Evolutionary conservation across 2,329 filamentous ascomycete genomes (phyloP), one percentile per base, ranked within the genome.

Genomic region (Cercospora sojina): DNA sequence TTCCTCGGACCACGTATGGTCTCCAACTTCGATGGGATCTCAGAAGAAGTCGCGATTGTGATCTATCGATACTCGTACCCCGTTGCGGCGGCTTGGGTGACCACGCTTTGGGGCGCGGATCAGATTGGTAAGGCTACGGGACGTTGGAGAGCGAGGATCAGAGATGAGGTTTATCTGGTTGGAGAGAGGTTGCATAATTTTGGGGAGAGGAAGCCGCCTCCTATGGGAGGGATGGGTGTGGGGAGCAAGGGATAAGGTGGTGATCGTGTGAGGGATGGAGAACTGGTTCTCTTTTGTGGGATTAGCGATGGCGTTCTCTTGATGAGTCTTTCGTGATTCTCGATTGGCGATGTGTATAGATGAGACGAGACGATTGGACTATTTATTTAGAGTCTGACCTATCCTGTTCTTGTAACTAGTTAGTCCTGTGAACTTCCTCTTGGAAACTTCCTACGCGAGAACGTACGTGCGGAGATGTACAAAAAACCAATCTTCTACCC

Each of bases 121-220:
- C 79, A 80, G 27, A 79, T 83, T 64, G 75, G 81, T 1, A 80
- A 85, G 55, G 85, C 92, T 61, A 85, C 95, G 60, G 85, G 86
- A 56, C 82, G 87, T 20, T 98, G 94, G 93, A 88, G 91, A 73
- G 84, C 88, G 65, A 87, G 90, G 65, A 92, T 99, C 56, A 85
- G 92, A 43, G 96, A 99, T 77, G 96, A 99, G 79, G 93, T 96
- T 0, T 99, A 99, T 77, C 82, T 99, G 53, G 95, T 98, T 75
- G 95, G 95, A 2, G 94, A 99, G 81, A 83, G 93, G 67, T 80
- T 99, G 74, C 96, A 99, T 80, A 99, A 99, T 78, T 96, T 97
- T 79, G 91, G 92, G 2, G 89, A 90, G 76, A 80, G 72, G 72
- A 78, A 69, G 66, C 76, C 77, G 58, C 77, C 47, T 27, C 47